Conservation (phyloP, 805 yeast genomes). For the Kodamaea fukazawae region DNA sequence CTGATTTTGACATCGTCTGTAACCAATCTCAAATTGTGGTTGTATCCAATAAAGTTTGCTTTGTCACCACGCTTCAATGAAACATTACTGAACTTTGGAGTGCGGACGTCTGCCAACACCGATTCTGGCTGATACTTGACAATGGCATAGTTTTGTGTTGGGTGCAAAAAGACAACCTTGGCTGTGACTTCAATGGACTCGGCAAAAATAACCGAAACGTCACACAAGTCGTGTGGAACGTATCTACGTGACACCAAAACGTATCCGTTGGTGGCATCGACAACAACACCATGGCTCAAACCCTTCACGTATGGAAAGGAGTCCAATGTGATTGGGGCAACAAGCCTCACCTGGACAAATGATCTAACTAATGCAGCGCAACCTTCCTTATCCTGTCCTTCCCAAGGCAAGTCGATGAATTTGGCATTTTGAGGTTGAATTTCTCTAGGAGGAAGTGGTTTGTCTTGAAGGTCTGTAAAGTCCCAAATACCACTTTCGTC, state of each 20-base stretch:
- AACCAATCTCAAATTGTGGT: slow-evolving; percentile 63
- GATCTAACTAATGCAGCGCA: slow-evolving; percentile 61
- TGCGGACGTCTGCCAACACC: slow-evolving; percentile 64
- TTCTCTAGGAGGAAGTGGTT: slow-evolving; percentile 56
- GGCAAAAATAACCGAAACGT: slow-evolving; percentile 75
- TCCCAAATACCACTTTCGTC: slow-evolving; percentile 59
- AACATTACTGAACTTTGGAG: slow-evolving; percentile 58
- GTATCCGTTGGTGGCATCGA: slow-evolving; percentile 78
- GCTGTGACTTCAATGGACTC: slow-evolving; percentile 83
- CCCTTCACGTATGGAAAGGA: slow-evolving; percentile 63
- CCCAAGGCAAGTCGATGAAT: slow-evolving; percentile 66
- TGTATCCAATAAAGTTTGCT: slow-evolving; percentile 77
- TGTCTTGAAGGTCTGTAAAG: slow-evolving; percentile 51
- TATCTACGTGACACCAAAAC: slow-evolving; percentile 73
- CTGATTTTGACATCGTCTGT: slow-evolving; percentile 74
- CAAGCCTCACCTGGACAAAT: slow-evolving; percentile 67
- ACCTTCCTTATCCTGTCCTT: slow-evolving; percentile 37
- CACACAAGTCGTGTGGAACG: slow-evolving; percentile 81
- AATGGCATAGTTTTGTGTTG: slow-evolving; percentile 81
- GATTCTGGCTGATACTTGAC: slow-evolving; percentile 76
- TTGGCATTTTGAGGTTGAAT: slow-evolving; percentile 61
- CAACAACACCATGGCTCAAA: slow-evolving; percentile 71
- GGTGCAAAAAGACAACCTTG: slow-evolving; percentile 78
- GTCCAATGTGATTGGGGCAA: slow-evolving; percentile 70
- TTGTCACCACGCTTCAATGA: slow-evolving; percentile 74